These are phyloP conservation scores for Herpotrichia juniperi DNA, from an alignment of 2,329 filamentous ascomycete genomes.

Conservation along the genomic window DNA sequence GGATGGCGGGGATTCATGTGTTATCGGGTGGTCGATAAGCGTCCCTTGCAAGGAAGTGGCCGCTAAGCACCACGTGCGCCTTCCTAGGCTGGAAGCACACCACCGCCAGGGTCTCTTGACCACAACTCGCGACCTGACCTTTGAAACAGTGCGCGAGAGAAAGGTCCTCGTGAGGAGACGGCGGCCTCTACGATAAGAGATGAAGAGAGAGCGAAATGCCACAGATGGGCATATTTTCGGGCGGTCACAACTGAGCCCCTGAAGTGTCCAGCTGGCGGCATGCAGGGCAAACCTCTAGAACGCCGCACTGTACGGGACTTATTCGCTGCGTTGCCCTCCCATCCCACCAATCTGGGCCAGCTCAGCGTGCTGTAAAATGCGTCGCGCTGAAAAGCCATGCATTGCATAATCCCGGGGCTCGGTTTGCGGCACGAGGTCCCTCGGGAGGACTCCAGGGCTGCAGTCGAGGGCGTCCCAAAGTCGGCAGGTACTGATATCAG, in stretches of 20 bases:
- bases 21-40: slow-evolving; percentile 9
- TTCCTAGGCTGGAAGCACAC: slow-evolving; percentile 5
- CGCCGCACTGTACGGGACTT: too few species aligned
- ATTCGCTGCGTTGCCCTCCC: slow-evolving; percentile 6
- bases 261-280: slow-evolving; percentile 14
- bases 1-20: slow-evolving; percentile 8
- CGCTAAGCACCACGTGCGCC: slow-evolving; percentile 17
- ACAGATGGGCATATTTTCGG: background rate
- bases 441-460: background rate
- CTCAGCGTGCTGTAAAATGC: background rate
- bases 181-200: background rate
- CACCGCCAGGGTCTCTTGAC: slow-evolving; percentile 20
- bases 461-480: too few species aligned
- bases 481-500: too few species aligned
- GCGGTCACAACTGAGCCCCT: slow-evolving; percentile 2
- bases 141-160: slow-evolving; percentile 13
- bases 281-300: slow-evolving; percentile 34
- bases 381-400: background rate
- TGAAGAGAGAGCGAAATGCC: background rate
- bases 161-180: slow-evolving; percentile 11
- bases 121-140: slow-evolving; percentile 5
- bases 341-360: slow-evolving; percentile 24
- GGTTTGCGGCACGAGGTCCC: background rate
- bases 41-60: background rate
- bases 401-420: background rate